A percentile compares a stretch with the other conserved stretches of the same genome.
phyloP scores from a whole-genome alignment of 176 grass and related monocot species.

The Eleusine coracana region DNA sequence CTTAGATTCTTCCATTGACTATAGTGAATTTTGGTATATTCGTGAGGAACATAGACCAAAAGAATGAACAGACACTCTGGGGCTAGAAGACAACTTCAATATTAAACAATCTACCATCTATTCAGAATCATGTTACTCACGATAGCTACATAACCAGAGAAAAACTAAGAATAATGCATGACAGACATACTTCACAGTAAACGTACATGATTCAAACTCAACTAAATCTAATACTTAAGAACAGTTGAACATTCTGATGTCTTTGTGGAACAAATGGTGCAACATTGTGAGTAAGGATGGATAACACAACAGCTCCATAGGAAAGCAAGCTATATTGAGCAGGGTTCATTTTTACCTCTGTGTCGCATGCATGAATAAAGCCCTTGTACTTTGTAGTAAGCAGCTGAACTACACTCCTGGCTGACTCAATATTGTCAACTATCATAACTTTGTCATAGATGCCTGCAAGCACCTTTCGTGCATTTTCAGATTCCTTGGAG shows the following conservation, averaged over 20 bases:
- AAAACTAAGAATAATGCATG: not conserved
- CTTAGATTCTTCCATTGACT: not conserved
- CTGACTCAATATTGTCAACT: constrained; percentile 63
- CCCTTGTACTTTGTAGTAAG: constrained; percentile 73
- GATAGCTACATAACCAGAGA: constrained; percentile 2
- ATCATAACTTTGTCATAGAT: constrained; percentile 78
- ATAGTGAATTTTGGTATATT: constrained; percentile 7
- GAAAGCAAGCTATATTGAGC: constrained; percentile 20
- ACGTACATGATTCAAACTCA: not conserved
- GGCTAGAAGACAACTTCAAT: not conserved
- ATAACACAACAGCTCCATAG: constrained; percentile 29
- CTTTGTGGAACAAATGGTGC: constrained; percentile 26
- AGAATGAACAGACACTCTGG: not conserved
- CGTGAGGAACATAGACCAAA: constrained; percentile 11
- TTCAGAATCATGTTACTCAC: constrained; percentile 17
- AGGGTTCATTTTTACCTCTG: constrained; percentile 58
- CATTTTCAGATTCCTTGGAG: constrained; percentile 28
- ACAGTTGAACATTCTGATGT: not conserved
- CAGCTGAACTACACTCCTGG: constrained; percentile 63
- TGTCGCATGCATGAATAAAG: constrained; percentile 87
- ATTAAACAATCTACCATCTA: constrained; percentile 33
- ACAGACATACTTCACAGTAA: not conserved
- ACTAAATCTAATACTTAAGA: constrained; percentile 16
- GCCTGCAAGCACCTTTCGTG: constrained; percentile 43
- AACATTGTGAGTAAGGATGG: not conserved